Evolutionary conservation across 805 yeast species (phyloP).

Genomic region (Myxozyma mucilagina): DNA sequence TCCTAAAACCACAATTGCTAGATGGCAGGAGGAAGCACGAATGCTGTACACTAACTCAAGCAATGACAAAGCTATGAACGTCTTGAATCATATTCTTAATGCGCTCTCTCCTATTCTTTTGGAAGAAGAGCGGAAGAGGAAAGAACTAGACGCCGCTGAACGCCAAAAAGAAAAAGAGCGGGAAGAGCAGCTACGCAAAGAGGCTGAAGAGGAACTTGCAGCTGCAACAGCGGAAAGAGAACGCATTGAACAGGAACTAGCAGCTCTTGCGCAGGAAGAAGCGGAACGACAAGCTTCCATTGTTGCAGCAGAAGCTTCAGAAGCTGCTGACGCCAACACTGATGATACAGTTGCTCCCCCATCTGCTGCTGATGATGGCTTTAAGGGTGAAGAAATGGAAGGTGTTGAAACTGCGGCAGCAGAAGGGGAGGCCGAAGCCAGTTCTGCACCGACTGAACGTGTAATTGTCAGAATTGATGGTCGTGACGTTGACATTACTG

Average conservation of each 20-base stretch:
- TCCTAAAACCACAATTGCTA: slow-evolving; percentile 53
- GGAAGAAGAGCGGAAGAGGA: slow-evolving; percentile 24
- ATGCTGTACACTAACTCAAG: slow-evolving; percentile 51
- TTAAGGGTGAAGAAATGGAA: slow-evolving; percentile 16
- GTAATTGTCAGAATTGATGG: slow-evolving; percentile 74
- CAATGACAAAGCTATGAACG: slow-evolving; percentile 38
- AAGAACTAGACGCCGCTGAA: slow-evolving; percentile 27
- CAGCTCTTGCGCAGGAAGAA: slow-evolving; percentile 22
- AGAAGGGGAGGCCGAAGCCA: not conserved
- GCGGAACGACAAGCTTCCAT: not conserved
- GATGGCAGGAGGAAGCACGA: slow-evolving; percentile 65
- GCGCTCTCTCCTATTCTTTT: slow-evolving; percentile 31
- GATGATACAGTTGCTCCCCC: slow-evolving; percentile 6
- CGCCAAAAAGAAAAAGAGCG: slow-evolving; percentile 35
- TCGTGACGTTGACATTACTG: slow-evolving; percentile 77
- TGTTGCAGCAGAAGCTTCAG: slow-evolving; percentile 22
- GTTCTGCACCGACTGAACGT: slow-evolving; percentile 45
- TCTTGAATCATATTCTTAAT: slow-evolving; percentile 35
- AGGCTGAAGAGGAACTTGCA: slow-evolving; percentile 29
- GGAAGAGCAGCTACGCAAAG: slow-evolving; percentile 43
- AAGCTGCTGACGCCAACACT: slow-evolving; percentile 33
- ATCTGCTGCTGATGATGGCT: not conserved
- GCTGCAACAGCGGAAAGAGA: slow-evolving; percentile 34
- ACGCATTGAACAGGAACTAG: slow-evolving; percentile 35
- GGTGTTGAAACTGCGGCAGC: slow-evolving; percentile 8